A percentile compares a stretch with the other conserved stretches of the same genome.
phyloP scores from a whole-genome alignment of 2,329 filamentous ascomycete genomes.

The Ophiostoma perfectum region DNA sequence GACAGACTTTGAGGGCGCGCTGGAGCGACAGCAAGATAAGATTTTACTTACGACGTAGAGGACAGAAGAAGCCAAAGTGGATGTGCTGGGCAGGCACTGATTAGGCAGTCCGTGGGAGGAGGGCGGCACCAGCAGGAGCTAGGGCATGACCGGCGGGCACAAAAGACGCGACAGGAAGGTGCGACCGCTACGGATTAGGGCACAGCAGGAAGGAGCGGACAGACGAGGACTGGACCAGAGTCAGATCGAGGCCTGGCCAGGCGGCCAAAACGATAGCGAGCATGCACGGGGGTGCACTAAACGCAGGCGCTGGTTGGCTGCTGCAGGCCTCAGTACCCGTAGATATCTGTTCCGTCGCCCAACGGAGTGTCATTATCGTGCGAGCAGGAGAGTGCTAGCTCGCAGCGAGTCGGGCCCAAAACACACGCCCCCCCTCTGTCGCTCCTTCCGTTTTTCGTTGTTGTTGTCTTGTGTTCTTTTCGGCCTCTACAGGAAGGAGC shows the following conservation, averaged over 20 bases:
- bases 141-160: too few relatives aligned
- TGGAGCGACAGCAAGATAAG: background rate
- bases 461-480: background rate
- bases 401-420: constrained; percentile 9
- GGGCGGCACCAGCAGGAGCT: too few relatives aligned
- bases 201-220: constrained; percentile 1
- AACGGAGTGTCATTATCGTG: background rate
- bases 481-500: background rate
- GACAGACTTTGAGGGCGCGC: too few relatives aligned
- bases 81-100: background rate
- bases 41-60: background rate
- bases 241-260: background rate
- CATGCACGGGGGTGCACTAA: background rate
- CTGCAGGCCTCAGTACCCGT: background rate
- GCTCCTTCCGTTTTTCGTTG: background rate
- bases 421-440: constrained; percentile 9
- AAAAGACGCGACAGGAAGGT: background rate
- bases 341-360: too few relatives aligned
- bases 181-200: constrained; percentile 9
- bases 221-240: background rate
- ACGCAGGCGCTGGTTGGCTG: constrained; percentile 5
- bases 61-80: background rate
- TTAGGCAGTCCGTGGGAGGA: too few relatives aligned
- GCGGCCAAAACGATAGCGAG: background rate
- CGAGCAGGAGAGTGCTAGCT: constrained; percentile 3